A percentile compares a stretch with the other conserved stretches of the same genome.
Conservation (phyloP, 805 yeast species). For the Yamadazyma philogaea region DNA sequence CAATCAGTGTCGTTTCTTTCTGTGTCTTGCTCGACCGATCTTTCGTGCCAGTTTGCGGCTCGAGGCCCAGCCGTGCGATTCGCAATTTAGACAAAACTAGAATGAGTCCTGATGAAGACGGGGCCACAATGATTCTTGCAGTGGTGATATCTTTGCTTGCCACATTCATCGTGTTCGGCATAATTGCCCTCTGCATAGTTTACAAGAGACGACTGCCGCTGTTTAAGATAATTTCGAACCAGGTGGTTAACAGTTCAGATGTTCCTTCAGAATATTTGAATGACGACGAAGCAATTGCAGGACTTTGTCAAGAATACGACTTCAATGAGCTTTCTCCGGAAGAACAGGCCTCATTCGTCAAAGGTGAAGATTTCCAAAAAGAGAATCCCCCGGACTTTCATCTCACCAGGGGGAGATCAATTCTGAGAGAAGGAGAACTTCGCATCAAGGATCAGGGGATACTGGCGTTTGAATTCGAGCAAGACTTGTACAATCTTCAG, state of each 20-base stretch:
- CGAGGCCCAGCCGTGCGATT: neutral
- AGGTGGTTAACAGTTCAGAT: slow-evolving; percentile 1
- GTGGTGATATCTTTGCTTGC: neutral
- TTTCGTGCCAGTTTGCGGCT: neutral
- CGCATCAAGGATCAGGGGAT: slow-evolving; percentile 36
- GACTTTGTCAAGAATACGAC: slow-evolving; percentile 36
- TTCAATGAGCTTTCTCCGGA: slow-evolving; percentile 38
- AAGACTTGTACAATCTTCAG: slow-evolving; percentile 28
- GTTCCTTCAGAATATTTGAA: slow-evolving; percentile 38
- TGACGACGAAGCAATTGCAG: slow-evolving; percentile 36
- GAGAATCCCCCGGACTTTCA: slow-evolving; percentile 29
- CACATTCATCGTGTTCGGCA: neutral
- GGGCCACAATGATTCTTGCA: neutral
- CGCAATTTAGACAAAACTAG: neutral
- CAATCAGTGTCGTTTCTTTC: neutral
- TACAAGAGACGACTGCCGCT: neutral
- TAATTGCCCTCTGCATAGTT: neutral
- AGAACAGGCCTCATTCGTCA: slow-evolving; percentile 35
- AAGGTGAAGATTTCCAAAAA: slow-evolving; percentile 33
- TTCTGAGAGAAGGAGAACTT: slow-evolving; percentile 26
- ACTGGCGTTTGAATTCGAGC: slow-evolving; percentile 39
- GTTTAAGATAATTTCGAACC: neutral
- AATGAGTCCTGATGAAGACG: neutral
- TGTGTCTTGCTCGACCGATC: neutral
- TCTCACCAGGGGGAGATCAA: slow-evolving; percentile 33